Evolutionary conservation across 176 grass and related monocot species (phyloP).

Genomic region (Luzula sylvatica): DNA sequence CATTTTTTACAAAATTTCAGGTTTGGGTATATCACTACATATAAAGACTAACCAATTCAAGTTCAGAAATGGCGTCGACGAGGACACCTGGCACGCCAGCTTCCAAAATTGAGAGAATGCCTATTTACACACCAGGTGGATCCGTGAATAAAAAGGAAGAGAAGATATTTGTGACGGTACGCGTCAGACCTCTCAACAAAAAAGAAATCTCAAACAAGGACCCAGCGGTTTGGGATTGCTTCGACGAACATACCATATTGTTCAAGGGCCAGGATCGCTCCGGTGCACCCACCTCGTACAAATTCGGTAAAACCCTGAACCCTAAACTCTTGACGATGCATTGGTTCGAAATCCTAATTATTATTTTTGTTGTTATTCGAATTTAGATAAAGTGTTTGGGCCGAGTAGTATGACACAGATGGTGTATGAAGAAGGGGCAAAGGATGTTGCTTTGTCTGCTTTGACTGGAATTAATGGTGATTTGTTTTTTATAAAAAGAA

Average conservation of each 20-base stretch:
- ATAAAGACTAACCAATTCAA: constrained; percentile 1
- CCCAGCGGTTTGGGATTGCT: constrained; percentile 59
- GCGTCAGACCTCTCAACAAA: constrained; percentile 66
- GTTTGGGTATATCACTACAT: neutral
- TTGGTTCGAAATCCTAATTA: constrained; percentile 13
- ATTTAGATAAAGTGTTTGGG: constrained; percentile 41
- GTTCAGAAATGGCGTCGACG: constrained; percentile 28
- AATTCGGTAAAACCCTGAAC: constrained; percentile 48
- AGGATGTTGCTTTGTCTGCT: constrained; percentile 39
- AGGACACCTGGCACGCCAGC: constrained; percentile 49
- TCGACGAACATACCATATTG: constrained; percentile 56
- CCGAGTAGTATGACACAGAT: constrained; percentile 29
- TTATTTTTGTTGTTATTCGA: constrained; percentile 10
- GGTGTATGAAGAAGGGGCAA: constrained; percentile 88
- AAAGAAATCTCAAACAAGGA: constrained; percentile 59
- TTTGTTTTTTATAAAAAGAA: neutral
- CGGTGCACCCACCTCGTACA: constrained; percentile 48
- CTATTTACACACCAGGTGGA: constrained; percentile 55
- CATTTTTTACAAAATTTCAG: neutral
- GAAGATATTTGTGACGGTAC: constrained; percentile 98
- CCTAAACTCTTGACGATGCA: neutral
- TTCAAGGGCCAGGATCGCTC: constrained; percentile 55
- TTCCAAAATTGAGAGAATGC: constrained; percentile 62
- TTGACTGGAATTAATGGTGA: constrained; percentile 51
- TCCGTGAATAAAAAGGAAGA: constrained; percentile 74